Base-by-base conservation (phyloP, 2,329 filamentous ascomycete genomes). In the Leptographium radiaticola region DNA sequence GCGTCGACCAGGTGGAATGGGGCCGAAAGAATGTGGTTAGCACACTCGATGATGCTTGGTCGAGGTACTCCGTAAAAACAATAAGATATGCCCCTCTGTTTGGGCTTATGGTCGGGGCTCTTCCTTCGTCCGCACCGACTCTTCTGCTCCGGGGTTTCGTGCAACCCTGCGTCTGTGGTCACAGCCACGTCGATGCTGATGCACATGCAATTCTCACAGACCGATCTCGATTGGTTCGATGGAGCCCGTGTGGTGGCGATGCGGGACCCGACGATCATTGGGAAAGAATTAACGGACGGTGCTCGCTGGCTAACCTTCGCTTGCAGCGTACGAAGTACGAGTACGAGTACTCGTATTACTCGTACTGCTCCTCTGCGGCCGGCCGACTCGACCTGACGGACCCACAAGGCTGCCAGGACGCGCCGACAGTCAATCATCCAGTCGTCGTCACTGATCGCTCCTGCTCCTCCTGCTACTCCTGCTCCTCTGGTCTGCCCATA, bases 151-250 rank as follows among this genome's bases (percentile, higher is more conserved):
- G 42, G 42, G 25, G 25, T 5, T 5, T 20, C 42, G 42, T 44
- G 42, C 42, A 9, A 44, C 42, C 42, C 20, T 44, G 42, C 18
- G 42, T 20, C 15, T 25, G 11, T 44, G 42, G 18, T 18, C 40
- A 10, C 25, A 44, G 42, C 42, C 42, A 44, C 42, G 25, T 44
- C 42, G 42, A 18, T 16, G 16, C 34, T 11, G 34, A 36, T 49
- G 46, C 46, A 49, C 46, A 36, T 25, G 46, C 33, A 20, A 25
- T 38, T 31, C 43, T 15, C 43, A 45, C 20, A 31, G 43, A 25
- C 43, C 42, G 43, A 45, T 45, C 43, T 34, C 45, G 45, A 48
- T 48, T 48, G 45, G 45, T 36, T 48, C 45, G 45, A 48, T 48
- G 45, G 33, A 36, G 45, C 31, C 45, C 45, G 20, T 12, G 25